A percentile compares a stretch with the other conserved stretches of the same genome.
Evolutionary conservation across 1,284 basidiomycete species (phyloP).

Genomic region (Porodaedalea pini): DNA sequence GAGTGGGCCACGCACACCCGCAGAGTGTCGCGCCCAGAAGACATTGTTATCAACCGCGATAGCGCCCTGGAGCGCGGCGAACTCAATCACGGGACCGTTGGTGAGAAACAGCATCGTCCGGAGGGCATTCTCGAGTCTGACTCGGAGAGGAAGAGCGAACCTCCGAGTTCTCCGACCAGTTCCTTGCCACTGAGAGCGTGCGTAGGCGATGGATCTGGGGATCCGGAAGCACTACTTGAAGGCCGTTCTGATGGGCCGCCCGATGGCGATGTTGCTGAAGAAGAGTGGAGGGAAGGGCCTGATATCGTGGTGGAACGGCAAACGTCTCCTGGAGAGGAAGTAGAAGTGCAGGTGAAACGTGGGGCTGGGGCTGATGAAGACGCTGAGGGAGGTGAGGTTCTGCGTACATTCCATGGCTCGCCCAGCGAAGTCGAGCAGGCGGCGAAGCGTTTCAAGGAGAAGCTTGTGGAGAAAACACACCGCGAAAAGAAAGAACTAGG

Average conservation of each 20-base stretch:
- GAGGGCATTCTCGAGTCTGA: slow-evolving; percentile 27
- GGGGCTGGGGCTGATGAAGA: slow-evolving; percentile 14
- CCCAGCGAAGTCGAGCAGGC: slow-evolving; percentile 8
- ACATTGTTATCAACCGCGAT: slow-evolving; percentile 83
- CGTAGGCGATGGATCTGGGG: background rate
- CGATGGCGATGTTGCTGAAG: slow-evolving; percentile 41
- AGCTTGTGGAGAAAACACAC: slow-evolving; percentile 1
- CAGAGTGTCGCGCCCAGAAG: slow-evolving; percentile 60
- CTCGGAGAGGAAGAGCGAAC: slow-evolving; percentile 23
- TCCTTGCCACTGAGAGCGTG: slow-evolving; percentile 19
- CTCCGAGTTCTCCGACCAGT: slow-evolving; percentile 21
- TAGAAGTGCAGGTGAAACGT: slow-evolving; percentile 32
- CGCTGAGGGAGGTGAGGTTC: background rate
- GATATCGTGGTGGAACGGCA: slow-evolving; percentile 64
- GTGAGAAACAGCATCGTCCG: slow-evolving; percentile 33
- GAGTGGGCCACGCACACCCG: slow-evolving; percentile 80
- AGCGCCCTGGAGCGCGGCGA: slow-evolving; percentile 50
- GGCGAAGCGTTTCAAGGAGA: slow-evolving; percentile 1
- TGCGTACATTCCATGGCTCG: slow-evolving; percentile 8
- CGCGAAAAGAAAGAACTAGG: slow-evolving; percentile 11
- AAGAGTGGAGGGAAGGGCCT: slow-evolving; percentile 69
- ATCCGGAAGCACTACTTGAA: slow-evolving; percentile 30
- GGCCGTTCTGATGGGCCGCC: slow-evolving; percentile 34
- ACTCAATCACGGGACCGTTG: slow-evolving; percentile 24
- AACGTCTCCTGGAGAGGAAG: slow-evolving; percentile 58